Percentiles rank a stretch among this genome's conserved stretches.
phyloP scores from a whole-genome alignment of 805 yeast genomes.

The Suhomyces vadensis region DNA sequence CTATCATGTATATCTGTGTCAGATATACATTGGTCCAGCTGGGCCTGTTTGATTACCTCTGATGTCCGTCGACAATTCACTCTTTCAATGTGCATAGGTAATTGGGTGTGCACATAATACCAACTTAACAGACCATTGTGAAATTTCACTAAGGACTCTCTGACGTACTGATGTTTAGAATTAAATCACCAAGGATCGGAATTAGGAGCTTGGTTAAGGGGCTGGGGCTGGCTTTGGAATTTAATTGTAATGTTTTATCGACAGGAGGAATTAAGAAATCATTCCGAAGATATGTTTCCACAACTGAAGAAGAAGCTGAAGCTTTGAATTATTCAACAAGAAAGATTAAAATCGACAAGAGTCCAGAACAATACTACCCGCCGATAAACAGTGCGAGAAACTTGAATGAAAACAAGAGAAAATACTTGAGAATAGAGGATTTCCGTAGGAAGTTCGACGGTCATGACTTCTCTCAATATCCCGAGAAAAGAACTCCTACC shows the following conservation, averaged over 20 bases:
- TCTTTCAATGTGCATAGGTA: no score
- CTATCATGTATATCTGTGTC: no score
- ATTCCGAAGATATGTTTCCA: background rate
- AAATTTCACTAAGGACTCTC: no score
- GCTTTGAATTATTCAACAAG: slow-evolving; percentile 23
- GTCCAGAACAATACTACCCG: slow-evolving; percentile 22
- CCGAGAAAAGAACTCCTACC: slow-evolving; percentile 10
- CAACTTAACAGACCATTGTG: no score
- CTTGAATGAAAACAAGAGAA: slow-evolving; percentile 6
- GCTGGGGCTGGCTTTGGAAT: background rate
- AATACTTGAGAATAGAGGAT: slow-evolving; percentile 36
- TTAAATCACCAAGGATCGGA: background rate
- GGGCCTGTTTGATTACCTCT: no score
- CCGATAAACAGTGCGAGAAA: slow-evolving; percentile 15
- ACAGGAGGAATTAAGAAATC: background rate
- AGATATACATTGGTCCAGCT: no score
- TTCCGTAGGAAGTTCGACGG: slow-evolving; percentile 33
- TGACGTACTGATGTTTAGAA: background rate
- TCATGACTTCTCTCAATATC: slow-evolving; percentile 16
- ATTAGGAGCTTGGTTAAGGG: background rate
- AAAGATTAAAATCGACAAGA: slow-evolving; percentile 14
- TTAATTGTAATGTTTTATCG: no score
- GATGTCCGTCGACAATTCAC: no score
- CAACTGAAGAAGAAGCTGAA: slow-evolving; percentile 6
- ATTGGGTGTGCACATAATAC: slow-evolving; percentile 3